Evolutionary conservation across 345 rosid genomes (phyloP).

Genomic region (Eucalyptus paniculata): DNA sequence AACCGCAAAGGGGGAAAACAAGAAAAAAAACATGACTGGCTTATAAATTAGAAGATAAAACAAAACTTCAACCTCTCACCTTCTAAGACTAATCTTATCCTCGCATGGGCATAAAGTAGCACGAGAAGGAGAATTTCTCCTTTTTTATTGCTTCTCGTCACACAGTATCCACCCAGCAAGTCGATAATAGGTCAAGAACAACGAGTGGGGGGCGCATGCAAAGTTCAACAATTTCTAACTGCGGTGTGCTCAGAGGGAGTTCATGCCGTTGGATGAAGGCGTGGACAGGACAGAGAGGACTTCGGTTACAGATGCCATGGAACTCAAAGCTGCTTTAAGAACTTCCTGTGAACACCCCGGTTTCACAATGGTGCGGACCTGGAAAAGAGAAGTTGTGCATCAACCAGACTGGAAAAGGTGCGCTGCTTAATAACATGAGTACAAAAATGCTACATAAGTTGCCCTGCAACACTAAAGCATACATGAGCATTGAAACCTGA

Average conservation of each 20-base stretch:
- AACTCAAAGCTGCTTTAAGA: conserved; percentile 90
- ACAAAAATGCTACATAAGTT: neutral
- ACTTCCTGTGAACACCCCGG: conserved; percentile 98
- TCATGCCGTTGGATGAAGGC: conserved; percentile 17
- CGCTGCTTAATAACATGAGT: neutral
- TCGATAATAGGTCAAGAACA: neutral
- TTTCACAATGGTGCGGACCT: conserved; percentile 88
- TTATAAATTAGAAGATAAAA: neutral
- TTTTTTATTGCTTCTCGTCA: neutral
- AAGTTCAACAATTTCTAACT: neutral
- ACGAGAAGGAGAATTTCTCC: neutral
- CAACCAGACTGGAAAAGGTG: neutral
- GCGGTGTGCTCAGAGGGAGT: conserved; percentile 8
- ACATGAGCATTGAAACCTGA: neutral
- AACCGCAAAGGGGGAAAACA: neutral
- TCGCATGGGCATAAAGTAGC: neutral
- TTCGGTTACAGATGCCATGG: conserved; percentile 91
- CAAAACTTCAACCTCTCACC: neutral
- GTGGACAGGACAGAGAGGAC: conserved; percentile 70
- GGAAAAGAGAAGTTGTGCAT: neutral
- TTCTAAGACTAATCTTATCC: neutral
- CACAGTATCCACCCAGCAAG: neutral
- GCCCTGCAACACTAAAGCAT: neutral
- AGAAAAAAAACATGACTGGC: neutral
- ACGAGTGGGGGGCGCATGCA: neutral